Conservation (phyloP, 768 basidiomycete species). For the Podaxis sp. region DNA sequence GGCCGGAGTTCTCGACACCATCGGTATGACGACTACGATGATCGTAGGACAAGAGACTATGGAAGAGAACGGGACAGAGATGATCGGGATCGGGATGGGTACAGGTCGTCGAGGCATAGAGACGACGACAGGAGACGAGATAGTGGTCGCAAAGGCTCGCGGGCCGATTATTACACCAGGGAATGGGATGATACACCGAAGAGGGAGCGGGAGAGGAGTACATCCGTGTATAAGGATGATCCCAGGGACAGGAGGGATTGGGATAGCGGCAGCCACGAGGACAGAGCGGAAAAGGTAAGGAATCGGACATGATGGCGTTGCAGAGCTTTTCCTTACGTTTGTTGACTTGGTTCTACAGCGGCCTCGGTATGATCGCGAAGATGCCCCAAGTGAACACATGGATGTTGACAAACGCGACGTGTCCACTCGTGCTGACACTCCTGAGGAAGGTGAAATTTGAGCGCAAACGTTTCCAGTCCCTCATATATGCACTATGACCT, state of each 20-base stretch:
- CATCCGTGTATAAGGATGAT: conserved; percentile 37
- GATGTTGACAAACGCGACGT: conserved; percentile 38
- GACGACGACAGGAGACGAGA: conserved; percentile 47
- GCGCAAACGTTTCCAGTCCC: background rate
- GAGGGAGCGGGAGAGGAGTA: conserved; percentile 31
- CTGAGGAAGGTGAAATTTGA: conserved; percentile 87
- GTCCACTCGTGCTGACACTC: conserved; percentile 63
- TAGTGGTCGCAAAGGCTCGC: conserved; percentile 32
- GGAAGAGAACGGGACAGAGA: conserved; percentile 33
- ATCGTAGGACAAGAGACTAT: conserved; percentile 39
- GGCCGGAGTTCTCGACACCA: conserved; percentile 41
- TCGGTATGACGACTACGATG: conserved; percentile 47
- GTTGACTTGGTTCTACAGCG: conserved; percentile 32
- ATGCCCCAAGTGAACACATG: conserved; percentile 29
- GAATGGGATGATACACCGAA: conserved; percentile 50
- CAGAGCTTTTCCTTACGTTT: conserved; percentile 12
- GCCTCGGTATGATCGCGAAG: conserved; percentile 46
- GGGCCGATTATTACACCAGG: conserved; percentile 31
- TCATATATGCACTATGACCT: conserved; percentile 1
- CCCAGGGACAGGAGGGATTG: conserved; percentile 50
- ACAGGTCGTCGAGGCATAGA: conserved; percentile 43
- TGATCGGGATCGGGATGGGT: conserved; percentile 34
- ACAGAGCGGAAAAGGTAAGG: conserved; percentile 64
- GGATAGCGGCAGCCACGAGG: conserved; percentile 46
- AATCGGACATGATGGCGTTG: background rate